Evolutionary conservation across 352 stramenopile species (phyloP).

Genomic region (Globisporangium viniferum): DNA sequence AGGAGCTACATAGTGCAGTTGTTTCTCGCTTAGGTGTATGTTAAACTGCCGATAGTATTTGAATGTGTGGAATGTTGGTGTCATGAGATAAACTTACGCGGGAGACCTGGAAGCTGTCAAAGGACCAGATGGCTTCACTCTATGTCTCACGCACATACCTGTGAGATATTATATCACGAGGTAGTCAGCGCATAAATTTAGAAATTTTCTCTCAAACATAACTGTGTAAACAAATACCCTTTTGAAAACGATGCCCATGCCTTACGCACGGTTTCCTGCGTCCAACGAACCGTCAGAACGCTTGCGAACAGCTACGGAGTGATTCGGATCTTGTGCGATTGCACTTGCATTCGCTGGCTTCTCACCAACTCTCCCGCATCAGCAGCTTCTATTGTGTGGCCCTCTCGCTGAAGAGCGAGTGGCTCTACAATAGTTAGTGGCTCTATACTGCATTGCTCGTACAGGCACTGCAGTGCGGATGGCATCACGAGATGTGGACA

Average conservation of each 20-base stretch:
- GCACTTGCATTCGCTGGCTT: not conserved
- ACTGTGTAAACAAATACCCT: not conserved
- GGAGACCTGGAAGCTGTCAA: not conserved
- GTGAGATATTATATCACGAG: not conserved
- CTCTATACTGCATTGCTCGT: not conserved
- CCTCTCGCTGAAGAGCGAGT: not conserved
- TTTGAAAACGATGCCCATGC: not conserved
- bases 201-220: not conserved
- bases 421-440: no score
- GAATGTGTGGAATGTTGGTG: not conserved
- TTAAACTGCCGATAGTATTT: not conserved
- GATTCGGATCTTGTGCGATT: not conserved
- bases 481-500: not conserved
- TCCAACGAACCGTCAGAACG: not conserved
- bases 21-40: not conserved
- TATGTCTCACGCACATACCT: not conserved
- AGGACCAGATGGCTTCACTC: not conserved
- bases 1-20: not conserved
- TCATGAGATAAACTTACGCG: not conserved
- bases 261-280: not conserved
- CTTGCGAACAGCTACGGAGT: not conserved
- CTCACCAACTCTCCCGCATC: not conserved
- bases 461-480: not conserved
- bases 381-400: not conserved
- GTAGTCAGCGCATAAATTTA: not conserved